A percentile compares a stretch with the other conserved stretches of the same genome.
phyloP scores from a whole-genome alignment of 2,329 filamentous ascomycete species.

The Meredithiella fracta region DNA sequence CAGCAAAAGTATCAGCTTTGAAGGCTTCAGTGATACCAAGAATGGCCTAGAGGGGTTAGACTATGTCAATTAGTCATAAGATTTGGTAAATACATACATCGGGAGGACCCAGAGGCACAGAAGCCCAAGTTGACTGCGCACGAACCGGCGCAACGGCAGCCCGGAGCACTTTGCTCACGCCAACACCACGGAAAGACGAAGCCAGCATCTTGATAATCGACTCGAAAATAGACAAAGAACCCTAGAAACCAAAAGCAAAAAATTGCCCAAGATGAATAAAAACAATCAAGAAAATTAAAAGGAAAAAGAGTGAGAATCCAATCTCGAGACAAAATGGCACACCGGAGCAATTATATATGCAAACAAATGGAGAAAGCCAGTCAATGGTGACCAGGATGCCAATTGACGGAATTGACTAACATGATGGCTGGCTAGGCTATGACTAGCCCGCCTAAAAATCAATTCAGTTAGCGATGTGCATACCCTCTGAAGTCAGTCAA shows the following conservation, averaged over 20 bases:
- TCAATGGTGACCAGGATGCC: neutral
- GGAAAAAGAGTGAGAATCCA: no score
- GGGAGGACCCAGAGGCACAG: constrained; percentile 84
- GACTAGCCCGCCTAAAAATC: no score
- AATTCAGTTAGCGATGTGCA: neutral
- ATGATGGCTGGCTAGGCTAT: no score
- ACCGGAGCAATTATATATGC: no score
- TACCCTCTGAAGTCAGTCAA: no score
- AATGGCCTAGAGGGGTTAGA: constrained; percentile 44
- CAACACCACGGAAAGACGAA: constrained; percentile 27
- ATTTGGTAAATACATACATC: constrained; percentile 11
- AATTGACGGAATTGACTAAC: neutral
- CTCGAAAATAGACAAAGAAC: no score
- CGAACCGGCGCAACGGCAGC: constrained; percentile 27
- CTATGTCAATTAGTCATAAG: neutral
- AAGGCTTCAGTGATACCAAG: constrained; percentile 95
- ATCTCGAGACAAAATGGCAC: no score
- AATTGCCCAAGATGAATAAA: no score
- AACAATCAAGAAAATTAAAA: no score
- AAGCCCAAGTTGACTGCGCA: constrained; percentile 69
- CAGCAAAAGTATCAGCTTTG: constrained; percentile 82
- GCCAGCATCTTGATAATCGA: constrained; percentile 27
- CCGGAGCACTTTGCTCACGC: constrained; percentile 24
- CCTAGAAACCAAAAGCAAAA: no score
- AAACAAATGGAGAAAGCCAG: no score